Evolutionary conservation across 2,329 filamentous ascomycete genomes (phyloP), one percentile per base, ranked within the genome.

Genomic region (Fusarium torreyae): DNA sequence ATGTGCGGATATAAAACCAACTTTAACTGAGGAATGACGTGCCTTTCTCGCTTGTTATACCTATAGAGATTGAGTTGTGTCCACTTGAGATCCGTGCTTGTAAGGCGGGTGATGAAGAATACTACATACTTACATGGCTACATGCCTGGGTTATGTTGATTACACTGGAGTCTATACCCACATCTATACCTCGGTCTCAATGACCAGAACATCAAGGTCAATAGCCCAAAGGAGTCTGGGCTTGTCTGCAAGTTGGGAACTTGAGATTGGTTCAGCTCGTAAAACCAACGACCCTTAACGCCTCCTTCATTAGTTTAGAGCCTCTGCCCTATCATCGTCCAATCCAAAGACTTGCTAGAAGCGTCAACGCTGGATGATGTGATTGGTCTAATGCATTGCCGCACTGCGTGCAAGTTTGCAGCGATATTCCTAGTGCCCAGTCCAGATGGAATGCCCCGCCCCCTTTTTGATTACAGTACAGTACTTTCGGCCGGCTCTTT

Each of bases 41-140:
- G 46, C 63, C 48, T n/a, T 24, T 24, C 55, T 66, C 63, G 63
- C 55, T 66, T 66, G 55, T 66, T n/a, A 55, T 50, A 34, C 48
- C 24, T 45, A 13, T 26, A 61, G 43, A 60, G 46, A 65, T 65
- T 65, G 62, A 28, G 60, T 65, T 65, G 33, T 42, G 45, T 43
- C 62, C 42, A 60, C 53, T 48, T 53, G 46, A 60, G 45, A 65
- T 65, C 61, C 42, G 61, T 65, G 62, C 54, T 31, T 60, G 45
- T n/a, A 51, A 53, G 49, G 59, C 28, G 22, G 50, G 44, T 45
- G 51, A 57, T 14, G 20, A 56, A 64, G 51, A 58, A 58, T 64
- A 33, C 8, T 34, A 34, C 60, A 17, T 22, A 45, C 20, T 46
- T 22, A 45, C 33, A 24, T 24, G 22, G n/a, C 14, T 26, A 40